phyloP scores from a whole-genome alignment of 2,329 filamentous ascomycete genomes.

The Niveomyces coronatus region DNA sequence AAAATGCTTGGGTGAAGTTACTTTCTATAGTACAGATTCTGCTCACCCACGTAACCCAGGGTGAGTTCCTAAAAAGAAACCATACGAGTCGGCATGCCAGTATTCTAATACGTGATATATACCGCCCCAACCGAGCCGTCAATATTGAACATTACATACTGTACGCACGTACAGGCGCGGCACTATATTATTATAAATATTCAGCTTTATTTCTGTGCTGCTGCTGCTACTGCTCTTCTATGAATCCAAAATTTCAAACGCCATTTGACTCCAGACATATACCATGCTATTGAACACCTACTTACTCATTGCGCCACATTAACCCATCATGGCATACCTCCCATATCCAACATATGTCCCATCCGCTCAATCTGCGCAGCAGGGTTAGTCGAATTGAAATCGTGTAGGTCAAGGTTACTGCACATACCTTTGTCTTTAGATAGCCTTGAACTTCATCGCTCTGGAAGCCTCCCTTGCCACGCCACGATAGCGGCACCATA shows the following conservation, averaged over 20 bases:
- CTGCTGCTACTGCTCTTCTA: no score
- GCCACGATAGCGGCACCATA: conserved; percentile 94
- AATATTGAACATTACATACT: no score
- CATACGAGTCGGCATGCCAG: no score
- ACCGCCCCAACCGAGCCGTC: no score
- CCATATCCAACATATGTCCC: conserved; percentile 66
- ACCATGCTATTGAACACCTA: conserved; percentile 9
- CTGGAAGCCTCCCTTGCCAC: conserved; percentile 69
- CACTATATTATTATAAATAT: no score
- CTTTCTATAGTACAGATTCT: no score
- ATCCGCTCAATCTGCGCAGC: conserved; percentile 65
- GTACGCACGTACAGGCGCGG: no score
- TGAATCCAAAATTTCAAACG: conserved; percentile 1
- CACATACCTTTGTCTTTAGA: conserved; percentile 77
- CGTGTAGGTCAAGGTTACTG: not conserved
- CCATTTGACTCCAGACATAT: conserved; percentile 10
- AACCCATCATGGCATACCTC: conserved; percentile 13
- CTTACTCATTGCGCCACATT: not conserved
- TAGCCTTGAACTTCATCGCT: conserved; percentile 90
- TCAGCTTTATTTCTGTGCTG: not conserved
- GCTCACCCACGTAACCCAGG: no score
- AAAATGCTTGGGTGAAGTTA: no score
- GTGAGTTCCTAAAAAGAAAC: no score
- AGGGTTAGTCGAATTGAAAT: conserved; percentile 13
- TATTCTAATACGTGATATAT: no score